A percentile compares a stretch with the other conserved stretches of the same genome.
Conservation (phyloP, 805 yeast genomes). For the Brettanomyces sp. region DNA sequence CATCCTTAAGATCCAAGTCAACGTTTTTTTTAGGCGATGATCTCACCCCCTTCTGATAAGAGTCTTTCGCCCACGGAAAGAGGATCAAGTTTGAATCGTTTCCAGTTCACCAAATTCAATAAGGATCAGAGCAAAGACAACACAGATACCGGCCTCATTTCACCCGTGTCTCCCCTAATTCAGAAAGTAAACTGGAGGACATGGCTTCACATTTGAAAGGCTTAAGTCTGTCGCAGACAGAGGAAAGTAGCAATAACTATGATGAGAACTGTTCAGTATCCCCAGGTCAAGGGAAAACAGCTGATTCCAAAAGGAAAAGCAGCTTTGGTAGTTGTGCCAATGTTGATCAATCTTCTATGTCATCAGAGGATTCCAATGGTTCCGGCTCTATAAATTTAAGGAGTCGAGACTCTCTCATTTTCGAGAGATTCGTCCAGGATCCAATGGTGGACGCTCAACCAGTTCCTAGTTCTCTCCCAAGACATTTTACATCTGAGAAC, state of each 20-base stretch:
- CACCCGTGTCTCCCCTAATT: background rate
- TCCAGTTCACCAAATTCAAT: background rate
- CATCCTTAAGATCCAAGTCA: no score
- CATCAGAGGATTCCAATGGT: conserved; percentile 5
- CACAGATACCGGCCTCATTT: background rate
- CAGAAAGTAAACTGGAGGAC: background rate
- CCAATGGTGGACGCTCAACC: conserved; percentile 28
- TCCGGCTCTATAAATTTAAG: conserved; percentile 6
- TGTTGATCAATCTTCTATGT: conserved; percentile 7
- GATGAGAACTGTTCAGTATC: background rate
- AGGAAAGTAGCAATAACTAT: background rate
- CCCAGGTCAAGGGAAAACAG: no score
- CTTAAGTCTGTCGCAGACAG: background rate
- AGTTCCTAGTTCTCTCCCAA: conserved; percentile 22
- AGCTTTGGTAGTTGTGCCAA: no score
- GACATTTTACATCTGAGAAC: conserved; percentile 37
- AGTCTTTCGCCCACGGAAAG: background rate
- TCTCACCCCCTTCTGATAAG: conserved; percentile 1
- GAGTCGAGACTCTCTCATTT: conserved; percentile 39
- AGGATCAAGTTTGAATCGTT: background rate
- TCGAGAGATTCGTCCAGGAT: conserved; percentile 61
- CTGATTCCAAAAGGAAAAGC: no score
- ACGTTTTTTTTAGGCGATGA: background rate
- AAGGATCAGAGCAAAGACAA: background rate
- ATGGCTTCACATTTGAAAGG: background rate